Evolutionary conservation across 1,139 yeast genomes (phyloP).

Genomic region (Arxiozyma slooffiae): DNA sequence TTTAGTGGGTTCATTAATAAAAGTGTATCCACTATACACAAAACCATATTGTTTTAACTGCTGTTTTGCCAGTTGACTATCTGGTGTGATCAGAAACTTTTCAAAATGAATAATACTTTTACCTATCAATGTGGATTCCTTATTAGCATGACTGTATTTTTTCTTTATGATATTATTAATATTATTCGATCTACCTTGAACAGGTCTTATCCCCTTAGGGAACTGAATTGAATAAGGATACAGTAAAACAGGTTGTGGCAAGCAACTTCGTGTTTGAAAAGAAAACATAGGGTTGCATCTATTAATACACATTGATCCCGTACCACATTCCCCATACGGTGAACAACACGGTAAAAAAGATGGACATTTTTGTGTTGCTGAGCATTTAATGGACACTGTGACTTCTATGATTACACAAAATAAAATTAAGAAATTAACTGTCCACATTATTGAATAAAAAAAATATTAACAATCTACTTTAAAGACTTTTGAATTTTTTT

Average conservation of each 20-base stretch:
- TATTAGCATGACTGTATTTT: conserved; percentile 10
- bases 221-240: conserved; percentile 27
- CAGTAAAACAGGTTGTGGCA: conserved; percentile 38
- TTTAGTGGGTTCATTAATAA: conserved; percentile 10
- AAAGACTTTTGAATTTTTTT: no score
- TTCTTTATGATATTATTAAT: not conserved
- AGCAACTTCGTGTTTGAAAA: conserved; percentile 52
- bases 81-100: conserved; percentile 19
- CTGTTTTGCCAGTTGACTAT: conserved; percentile 12
- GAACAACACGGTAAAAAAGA: conserved; percentile 70
- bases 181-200: not conserved
- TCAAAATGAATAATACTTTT: conserved; percentile 22
- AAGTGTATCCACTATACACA: conserved; percentile 26
- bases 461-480: no score
- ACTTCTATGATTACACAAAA: conserved; percentile 5
- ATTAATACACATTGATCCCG: conserved; percentile 69
- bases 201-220: not conserved
- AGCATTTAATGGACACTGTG: conserved; percentile 35
- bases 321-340: conserved; percentile 76
- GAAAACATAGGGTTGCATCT: conserved; percentile 71
- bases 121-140: not conserved
- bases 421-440: not conserved
- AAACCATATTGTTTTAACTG: conserved; percentile 24
- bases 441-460: not conserved
- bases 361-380: conserved; percentile 50